Conservation (phyloP, 441 rosid genomes). For the Syzygium malaccense region DNA sequence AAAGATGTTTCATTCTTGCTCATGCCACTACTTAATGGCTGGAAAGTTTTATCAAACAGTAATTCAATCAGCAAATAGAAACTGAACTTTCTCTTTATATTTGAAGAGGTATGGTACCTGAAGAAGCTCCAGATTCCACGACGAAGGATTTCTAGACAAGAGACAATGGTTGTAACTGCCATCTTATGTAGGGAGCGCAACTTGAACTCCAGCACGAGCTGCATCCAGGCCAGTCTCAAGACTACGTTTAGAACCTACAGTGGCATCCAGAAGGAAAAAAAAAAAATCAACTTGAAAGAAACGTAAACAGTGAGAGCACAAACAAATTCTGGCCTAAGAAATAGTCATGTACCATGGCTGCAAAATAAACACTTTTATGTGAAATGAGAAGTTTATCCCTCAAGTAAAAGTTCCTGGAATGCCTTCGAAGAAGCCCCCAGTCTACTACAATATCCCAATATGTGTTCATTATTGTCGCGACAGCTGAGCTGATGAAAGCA, state of each 20-base stretch:
- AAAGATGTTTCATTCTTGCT: neutral
- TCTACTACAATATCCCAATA: conserved; percentile 68
- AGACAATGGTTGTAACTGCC: conserved; percentile 24
- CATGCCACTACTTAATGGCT: neutral
- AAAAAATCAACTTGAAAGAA: neutral
- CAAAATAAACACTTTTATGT: conserved; percentile 50
- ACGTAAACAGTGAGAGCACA: neutral
- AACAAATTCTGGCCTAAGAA: neutral
- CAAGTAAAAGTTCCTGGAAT: conserved; percentile 46
- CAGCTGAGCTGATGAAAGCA: conserved; percentile 56
- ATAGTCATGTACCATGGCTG: conserved; percentile 45
- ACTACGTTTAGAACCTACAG: conserved; percentile 43
- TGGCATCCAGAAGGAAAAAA: neutral
- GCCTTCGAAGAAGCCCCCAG: conserved; percentile 68
- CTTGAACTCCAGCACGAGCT: conserved; percentile 46
- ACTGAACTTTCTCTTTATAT: neutral
- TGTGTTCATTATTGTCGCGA: conserved; percentile 37
- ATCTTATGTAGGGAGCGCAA: conserved; percentile 33
- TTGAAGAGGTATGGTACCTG: conserved; percentile 27
- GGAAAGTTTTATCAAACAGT: neutral
- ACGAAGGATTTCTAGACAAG: conserved; percentile 56
- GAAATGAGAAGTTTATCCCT: conserved; percentile 57
- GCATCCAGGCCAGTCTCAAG: conserved; percentile 57
- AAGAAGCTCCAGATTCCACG: conserved; percentile 74
- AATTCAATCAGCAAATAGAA: neutral